A percentile compares a stretch with the other conserved stretches of the same genome.
Conservation (phyloP, 1,284 basidiomycete species). For the Fomitopsis betulina region DNA sequence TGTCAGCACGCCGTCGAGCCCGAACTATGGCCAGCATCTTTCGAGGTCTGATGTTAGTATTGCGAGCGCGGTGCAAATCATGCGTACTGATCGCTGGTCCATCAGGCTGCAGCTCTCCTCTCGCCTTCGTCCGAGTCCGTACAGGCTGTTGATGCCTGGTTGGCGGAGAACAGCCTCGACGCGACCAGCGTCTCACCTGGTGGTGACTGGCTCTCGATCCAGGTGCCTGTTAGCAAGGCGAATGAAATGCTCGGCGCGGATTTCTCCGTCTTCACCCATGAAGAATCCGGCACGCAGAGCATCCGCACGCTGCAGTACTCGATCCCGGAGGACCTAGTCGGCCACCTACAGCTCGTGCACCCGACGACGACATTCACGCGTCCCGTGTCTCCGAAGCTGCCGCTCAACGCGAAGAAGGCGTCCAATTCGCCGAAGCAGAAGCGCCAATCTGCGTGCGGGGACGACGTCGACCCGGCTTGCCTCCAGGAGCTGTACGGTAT, state of each 20-base stretch:
- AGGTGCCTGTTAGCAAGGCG: conserved; percentile 27
- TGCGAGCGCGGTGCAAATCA: too few species aligned
- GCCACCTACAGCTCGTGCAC: conserved; percentile 37
- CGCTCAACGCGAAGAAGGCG: conserved; percentile 14
- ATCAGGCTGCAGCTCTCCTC: conserved; percentile 34
- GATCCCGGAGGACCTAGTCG: conserved; percentile 32
- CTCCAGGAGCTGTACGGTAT: conserved; percentile 29
- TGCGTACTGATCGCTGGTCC: not conserved
- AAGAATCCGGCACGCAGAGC: conserved; percentile 24
- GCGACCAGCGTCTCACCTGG: conserved; percentile 21
- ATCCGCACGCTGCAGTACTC: conserved; percentile 39
- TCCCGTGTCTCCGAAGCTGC: not conserved
- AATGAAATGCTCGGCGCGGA: conserved; percentile 32
- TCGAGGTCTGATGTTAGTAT: conserved; percentile 24
- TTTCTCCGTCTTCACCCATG: conserved; percentile 36
- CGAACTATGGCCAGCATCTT: conserved; percentile 28
- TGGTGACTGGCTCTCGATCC: not conserved
- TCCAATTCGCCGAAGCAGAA: conserved; percentile 40
- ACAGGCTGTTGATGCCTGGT: conserved; percentile 29
- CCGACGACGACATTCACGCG: conserved; percentile 31
- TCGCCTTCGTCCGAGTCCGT: conserved; percentile 30
- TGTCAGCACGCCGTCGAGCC: conserved; percentile 26
- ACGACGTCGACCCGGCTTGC: conserved; percentile 48
- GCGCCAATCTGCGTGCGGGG: not conserved
- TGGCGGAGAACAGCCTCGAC: conserved; percentile 27